phyloP scores from a whole-genome alignment of 805 yeast genomes.

The Hanseniaspora guilliermondii region DNA sequence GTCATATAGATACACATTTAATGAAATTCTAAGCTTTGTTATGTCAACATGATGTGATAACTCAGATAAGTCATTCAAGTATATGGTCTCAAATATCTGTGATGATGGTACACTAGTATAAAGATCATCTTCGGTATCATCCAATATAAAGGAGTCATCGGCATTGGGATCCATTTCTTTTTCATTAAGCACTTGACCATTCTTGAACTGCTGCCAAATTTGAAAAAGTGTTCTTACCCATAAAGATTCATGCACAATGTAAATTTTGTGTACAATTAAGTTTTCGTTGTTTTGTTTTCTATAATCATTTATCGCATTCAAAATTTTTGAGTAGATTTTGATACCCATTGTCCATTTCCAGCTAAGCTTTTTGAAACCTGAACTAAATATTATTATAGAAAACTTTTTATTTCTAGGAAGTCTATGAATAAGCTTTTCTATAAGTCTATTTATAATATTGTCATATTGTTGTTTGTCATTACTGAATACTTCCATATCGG shows the following conservation, averaged over 20 bases:
- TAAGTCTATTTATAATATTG: conserved; percentile 37
- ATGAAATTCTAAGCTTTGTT: conserved; percentile 60
- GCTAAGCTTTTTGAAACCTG: conserved; percentile 51
- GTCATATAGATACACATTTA: conserved; percentile 62
- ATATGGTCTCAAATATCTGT: conserved; percentile 23
- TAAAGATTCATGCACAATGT: conserved; percentile 86
- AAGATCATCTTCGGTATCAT: neutral
- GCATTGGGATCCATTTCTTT: conserved; percentile 1
- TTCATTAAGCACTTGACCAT: conserved; percentile 34
- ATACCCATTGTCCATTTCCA: conserved; percentile 60
- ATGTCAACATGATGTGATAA: conserved; percentile 56
- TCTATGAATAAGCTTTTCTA: conserved; percentile 41
- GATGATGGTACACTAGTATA: conserved; percentile 1
- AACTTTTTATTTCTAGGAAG: conserved; percentile 50
- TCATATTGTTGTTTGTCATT: conserved; percentile 30
- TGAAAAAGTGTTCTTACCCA: conserved; percentile 67
- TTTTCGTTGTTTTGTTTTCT: conserved; percentile 5
- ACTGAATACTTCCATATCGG: conserved; percentile 34
- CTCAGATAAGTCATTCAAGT: conserved; percentile 39
- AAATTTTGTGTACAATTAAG: conserved; percentile 41
- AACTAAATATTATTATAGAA: conserved; percentile 62
- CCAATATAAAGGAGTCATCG: conserved; percentile 4
- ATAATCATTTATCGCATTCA: conserved; percentile 41
- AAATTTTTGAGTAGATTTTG: conserved; percentile 44
- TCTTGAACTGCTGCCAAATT: conserved; percentile 49